Base-by-base conservation (phyloP, 1,284 basidiomycete genomes). In the Cryptococcus hybrid region DNA sequence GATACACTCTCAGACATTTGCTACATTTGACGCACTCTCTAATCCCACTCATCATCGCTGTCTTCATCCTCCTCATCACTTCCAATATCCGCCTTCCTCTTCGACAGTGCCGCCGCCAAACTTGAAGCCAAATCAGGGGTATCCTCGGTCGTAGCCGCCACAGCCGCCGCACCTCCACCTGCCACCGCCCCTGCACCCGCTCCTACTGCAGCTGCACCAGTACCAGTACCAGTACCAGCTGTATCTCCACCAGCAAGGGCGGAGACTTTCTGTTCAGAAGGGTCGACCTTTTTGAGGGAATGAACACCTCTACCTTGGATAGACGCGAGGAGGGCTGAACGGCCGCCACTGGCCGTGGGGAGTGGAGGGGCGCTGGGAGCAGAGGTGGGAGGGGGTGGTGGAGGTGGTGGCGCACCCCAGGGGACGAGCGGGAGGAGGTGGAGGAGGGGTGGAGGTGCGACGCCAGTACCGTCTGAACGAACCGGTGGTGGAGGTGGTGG, bases 61-160 rank as follows among this genome's bases (percentile, higher is more conserved):
- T 90, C 89, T 9, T 93, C 92, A 44, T 96, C 92, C 2, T 92
- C 91, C 65, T 93, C 91, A 64, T 79, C 90, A 64, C 92, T 91
- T 4, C 90, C 92, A 74, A 97, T 82, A 70, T 92, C 88, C 75
- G 89, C 92, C 76, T 92, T 97, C 66, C 93, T 81, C 70, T 88
- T 85, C 55, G 81, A 82, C 56, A 89, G 75, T 5, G 87, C 87
- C 11, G 84, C 83, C 5, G 86, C 87, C 47, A 89, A 75, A 38
- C 85, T 86, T 47, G 82, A 82, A 0, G 87, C 87, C 43, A 89
- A 71, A 70, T 87, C 84, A 4, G 81, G 81, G 15, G 79, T 81
- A 38, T 44, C n/a, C 39, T 37, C 24, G 5, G 45, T 8, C 42
- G n/a, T 40, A 47, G 39, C 11, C 36, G 13, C 37, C 18, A 46